Evolutionary conservation across 73 alveolate species (phyloP), one percentile per base, ranked within the genome.

Genomic region (Paramecium bursaria): DNA sequence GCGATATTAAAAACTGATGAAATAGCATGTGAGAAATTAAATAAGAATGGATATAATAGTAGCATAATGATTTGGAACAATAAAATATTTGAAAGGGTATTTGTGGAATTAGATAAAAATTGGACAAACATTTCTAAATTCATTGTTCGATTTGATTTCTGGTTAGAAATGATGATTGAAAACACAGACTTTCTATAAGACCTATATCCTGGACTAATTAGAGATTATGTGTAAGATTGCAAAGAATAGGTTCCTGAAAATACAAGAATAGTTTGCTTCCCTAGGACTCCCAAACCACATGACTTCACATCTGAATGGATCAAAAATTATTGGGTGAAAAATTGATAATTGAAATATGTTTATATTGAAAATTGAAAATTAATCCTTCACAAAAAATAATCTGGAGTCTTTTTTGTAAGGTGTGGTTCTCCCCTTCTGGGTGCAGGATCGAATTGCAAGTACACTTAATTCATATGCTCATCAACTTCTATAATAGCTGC

Each of bases 401-500:
- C 98, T 25, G 98, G 96, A 46, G 98, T 92, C 67, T 93, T 90
- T 75, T 82, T 90, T 26, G 93, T 88, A 29, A 94, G 75, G 39
- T 89, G 90, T 54, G 93, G 93, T 77, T 87, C 95, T 23, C 94
- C 95, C 73, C 94, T 89, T 86, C 97, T 93, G 5, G 98, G 98
- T 31, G 98, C 98, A 26, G 97, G 94, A 77, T 92, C 97, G 74
- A 93, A 94, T 53, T 86, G 79, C 76, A 92, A 85, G 87, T 90
- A 94, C 17, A 73, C 47, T 17, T 85, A 49, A 26, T 90, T 90
- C 92, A 92, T 91, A 51, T 92, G 76, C 55, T 85, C 94, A 87
- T 95, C 98, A 17, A 95, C 95, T 77, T 95, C 99, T 90, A 95
- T 86, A 46, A 95, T 94, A 21, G 97, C 99, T 29, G 98, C 99